These are phyloP conservation scores for Leishmania braziliensis DNA, from an alignment of 208 protist genomes.

Conservation along the genomic window DNA sequence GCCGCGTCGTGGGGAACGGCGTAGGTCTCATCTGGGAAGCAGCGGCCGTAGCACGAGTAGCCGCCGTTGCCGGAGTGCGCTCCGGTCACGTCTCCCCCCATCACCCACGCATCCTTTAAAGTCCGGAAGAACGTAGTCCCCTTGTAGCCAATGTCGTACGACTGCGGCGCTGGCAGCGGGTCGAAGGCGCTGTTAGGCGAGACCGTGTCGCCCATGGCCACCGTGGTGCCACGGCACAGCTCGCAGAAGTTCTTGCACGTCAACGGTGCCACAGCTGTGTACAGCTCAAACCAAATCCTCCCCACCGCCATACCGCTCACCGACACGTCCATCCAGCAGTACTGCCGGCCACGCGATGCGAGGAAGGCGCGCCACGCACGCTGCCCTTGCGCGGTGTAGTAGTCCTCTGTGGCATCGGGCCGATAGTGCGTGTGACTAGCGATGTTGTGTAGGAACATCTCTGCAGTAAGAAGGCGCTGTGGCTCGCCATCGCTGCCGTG, in stretches of 20 bases:
- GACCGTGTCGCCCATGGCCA: conserved; percentile 16
- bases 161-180: conserved; percentile 2
- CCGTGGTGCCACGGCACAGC: conserved; percentile 78
- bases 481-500: conserved; percentile 10
- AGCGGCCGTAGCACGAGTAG: conserved; percentile 90
- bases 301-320: conserved; percentile 38
- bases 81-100: conserved; percentile 92
- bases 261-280: conserved; percentile 71
- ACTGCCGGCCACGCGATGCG: conserved; percentile 59
- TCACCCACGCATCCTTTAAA: conserved; percentile 93
- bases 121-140: conserved; percentile 93
- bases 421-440: conserved; percentile 51
- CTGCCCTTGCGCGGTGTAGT: conserved; percentile 60
- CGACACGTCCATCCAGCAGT: conserved; percentile 82
- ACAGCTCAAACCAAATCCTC: conserved; percentile 91
- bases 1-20: conserved; percentile 77
- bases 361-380: conserved; percentile 65
- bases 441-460: conserved; percentile 52
- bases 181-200: conserved; percentile 2
- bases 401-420: conserved; percentile 43
- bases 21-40: conserved; percentile 96
- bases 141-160: conserved; percentile 80
- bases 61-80: conserved; percentile 89
- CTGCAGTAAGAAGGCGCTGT: conserved; percentile 31
- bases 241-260: conserved; percentile 94